These are phyloP conservation scores for Parmelia sp. DNA, from an alignment of 495 filamentous ascomycete species.

Conservation along the genomic window DNA sequence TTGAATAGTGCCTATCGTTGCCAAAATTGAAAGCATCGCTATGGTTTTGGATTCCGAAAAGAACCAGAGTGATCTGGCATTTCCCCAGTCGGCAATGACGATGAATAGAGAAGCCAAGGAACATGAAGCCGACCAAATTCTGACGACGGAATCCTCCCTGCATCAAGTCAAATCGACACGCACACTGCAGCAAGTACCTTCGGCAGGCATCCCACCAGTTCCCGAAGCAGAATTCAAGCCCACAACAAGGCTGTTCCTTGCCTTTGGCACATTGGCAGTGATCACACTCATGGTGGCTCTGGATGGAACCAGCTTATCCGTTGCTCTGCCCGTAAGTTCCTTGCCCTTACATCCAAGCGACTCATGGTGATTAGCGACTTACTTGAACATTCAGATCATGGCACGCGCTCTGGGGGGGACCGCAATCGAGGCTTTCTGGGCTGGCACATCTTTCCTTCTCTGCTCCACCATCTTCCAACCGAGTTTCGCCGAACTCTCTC, in stretches of 20 bases:
- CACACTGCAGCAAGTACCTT: constrained; percentile 11
- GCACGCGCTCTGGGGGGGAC: constrained; percentile 42
- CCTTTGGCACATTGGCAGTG: constrained; percentile 51
- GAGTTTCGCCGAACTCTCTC: constrained; percentile 36
- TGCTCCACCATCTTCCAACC: constrained; percentile 49
- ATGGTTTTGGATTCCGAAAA: not conserved
- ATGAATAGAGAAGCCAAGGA: not conserved
- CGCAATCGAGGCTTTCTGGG: constrained; percentile 56
- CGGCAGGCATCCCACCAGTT: constrained; percentile 17
- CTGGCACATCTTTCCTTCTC: constrained; percentile 49
- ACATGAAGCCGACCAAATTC: not conserved
- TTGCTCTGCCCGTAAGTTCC: constrained; percentile 57
- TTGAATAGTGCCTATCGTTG: not conserved
- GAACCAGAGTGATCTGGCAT: not conserved
- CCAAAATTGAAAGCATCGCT: not conserved
- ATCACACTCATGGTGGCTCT: constrained; percentile 63
- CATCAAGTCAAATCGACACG: constrained; percentile 3
- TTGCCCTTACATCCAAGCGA: not conserved
- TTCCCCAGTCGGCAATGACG: not conserved
- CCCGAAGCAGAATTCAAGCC: constrained; percentile 23
- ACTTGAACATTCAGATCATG: constrained; percentile 31
- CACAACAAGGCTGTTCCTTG: constrained; percentile 25
- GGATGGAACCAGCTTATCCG: constrained; percentile 67
- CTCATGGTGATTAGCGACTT: not conserved
- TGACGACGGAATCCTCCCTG: not conserved